Evolutionary conservation across 352 stramenopile species (phyloP), one percentile per base, ranked within the genome.

Genomic region (Phytophthora nicotianae): DNA sequence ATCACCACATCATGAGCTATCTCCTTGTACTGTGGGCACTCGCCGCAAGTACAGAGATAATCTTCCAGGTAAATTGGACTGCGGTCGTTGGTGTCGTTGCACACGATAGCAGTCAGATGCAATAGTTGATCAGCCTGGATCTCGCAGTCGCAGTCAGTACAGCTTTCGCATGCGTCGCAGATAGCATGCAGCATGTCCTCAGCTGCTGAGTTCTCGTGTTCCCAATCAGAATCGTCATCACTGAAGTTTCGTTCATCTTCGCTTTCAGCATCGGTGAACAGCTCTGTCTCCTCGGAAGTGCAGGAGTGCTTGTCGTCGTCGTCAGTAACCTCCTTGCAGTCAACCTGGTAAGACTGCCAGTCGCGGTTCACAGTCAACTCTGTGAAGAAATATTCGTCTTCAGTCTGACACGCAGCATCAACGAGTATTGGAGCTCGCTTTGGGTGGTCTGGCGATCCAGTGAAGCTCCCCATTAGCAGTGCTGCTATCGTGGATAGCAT

Each of bases 11-110:
- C 77, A 17, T 58, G 48, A 3, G 53, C 74, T 45, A 93, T 90
- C 26, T 43, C 29, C 20, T 79, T 62, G 72, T 86, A 85, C 49
- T 78, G 67, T 10, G 79, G 84, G 43, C 84, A 93, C 32, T 88
- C 70, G 19, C 79, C 76, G 38, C 84, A 93, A 1, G 46, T 51
- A 41, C 81, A 91, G 14, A 93, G 54, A 62, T 88, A 93, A 54
- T 88, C 80, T 50, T 86, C 68, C 23, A 89, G 63, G 20, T 75
- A 75, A 11, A 86, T 59, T 11, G 62, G 19, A 40, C 49, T 62
- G 14, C 20, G 29, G 51, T 50, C 21, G 13, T 56, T 16, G 6
- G 32, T 32, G 20, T 60, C 35, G 5, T n/a, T 13, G 19, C 38
- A 64, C 23, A 70, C 33, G 6, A 54, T 50, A 13, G 64, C 27